A percentile compares a stretch with the other conserved stretches of the same genome.
These are phyloP conservation scores for Dioszegia hungarica DNA, from an alignment of 768 basidiomycete genomes.

Conservation along the genomic window DNA sequence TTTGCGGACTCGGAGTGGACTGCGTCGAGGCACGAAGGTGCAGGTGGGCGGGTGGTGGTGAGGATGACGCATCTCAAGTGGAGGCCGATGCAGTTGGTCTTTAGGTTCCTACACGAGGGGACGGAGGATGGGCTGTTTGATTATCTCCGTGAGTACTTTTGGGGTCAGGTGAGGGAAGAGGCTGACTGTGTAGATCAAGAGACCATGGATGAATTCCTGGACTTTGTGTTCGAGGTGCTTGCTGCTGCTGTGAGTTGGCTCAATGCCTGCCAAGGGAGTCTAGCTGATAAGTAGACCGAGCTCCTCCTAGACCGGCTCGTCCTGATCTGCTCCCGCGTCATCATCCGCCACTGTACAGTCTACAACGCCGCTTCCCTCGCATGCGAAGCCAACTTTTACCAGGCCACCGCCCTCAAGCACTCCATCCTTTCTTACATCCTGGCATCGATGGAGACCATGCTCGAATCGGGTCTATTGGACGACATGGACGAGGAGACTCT, in stretches of 20 bases:
- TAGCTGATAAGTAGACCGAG: conserved; percentile 61
- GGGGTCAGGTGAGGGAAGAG: not conserved
- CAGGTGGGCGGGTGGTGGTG: conserved; percentile 59
- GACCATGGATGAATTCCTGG: conserved; percentile 68
- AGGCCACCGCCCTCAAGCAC: conserved; percentile 63
- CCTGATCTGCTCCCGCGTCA: conserved; percentile 70
- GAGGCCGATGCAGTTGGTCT: conserved; percentile 68
- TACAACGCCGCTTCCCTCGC: conserved; percentile 76
- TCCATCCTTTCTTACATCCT: conserved; percentile 74
- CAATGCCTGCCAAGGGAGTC: not conserved
- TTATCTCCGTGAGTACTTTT: conserved; percentile 56
- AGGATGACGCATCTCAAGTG: conserved; percentile 68
- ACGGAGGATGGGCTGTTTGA: conserved; percentile 65
- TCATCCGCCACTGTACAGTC: conserved; percentile 64
- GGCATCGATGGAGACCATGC: conserved; percentile 76
- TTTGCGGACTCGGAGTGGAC: conserved; percentile 84
- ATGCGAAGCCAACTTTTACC: conserved; percentile 72
- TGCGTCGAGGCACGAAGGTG: conserved; percentile 55
- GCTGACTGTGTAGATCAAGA: conserved; percentile 56
- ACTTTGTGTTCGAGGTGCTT: conserved; percentile 82
- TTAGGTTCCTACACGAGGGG: conserved; percentile 74
- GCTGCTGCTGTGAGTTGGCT: conserved; percentile 65
- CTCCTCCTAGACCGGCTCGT: conserved; percentile 79
- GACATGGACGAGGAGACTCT: conserved; percentile 64
- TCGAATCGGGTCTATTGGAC: conserved; percentile 75